Conservation (phyloP, 2,329 filamentous ascomycete genomes). For the Ascochyta koolunga region DNA sequence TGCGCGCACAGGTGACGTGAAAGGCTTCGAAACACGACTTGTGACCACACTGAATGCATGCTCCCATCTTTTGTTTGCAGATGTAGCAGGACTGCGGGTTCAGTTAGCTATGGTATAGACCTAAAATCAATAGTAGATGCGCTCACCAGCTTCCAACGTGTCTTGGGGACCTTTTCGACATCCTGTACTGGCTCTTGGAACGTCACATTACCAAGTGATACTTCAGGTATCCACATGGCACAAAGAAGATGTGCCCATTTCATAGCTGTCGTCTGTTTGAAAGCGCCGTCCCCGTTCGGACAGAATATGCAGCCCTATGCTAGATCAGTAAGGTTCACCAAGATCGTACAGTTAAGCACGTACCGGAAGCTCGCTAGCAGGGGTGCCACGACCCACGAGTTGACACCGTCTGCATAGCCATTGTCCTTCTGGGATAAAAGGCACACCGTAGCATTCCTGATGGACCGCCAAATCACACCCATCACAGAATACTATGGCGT, state of each 20-base stretch:
- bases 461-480: constrained; percentile 97
- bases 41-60: constrained; percentile 97
- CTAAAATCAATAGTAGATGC: background rate
- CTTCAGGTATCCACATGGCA: constrained; percentile 98
- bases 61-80: constrained; percentile 96
- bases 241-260: constrained; percentile 98
- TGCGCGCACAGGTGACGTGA: constrained; percentile 92
- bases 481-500: constrained; percentile 98
- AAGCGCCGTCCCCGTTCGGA: constrained; percentile 94
- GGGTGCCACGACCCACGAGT: constrained; percentile 87
- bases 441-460: constrained; percentile 98
- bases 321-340: constrained; percentile 23
- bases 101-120: constrained; percentile 20
- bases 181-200: constrained; percentile 99
- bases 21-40: constrained; percentile 97
- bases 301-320: constrained; percentile 82
- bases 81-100: constrained; percentile 77
- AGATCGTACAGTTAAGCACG: constrained; percentile 9
- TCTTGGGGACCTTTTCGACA: constrained; percentile 95
- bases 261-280: constrained; percentile 95
- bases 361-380: constrained; percentile 62
- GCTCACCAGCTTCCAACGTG: constrained; percentile 79
- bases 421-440: constrained; percentile 97
- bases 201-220: constrained; percentile 91
- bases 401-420: constrained; percentile 98